Conservation (phyloP, 2,329 filamentous ascomycete species). For the Alternaria hordeiaustralica region DNA sequence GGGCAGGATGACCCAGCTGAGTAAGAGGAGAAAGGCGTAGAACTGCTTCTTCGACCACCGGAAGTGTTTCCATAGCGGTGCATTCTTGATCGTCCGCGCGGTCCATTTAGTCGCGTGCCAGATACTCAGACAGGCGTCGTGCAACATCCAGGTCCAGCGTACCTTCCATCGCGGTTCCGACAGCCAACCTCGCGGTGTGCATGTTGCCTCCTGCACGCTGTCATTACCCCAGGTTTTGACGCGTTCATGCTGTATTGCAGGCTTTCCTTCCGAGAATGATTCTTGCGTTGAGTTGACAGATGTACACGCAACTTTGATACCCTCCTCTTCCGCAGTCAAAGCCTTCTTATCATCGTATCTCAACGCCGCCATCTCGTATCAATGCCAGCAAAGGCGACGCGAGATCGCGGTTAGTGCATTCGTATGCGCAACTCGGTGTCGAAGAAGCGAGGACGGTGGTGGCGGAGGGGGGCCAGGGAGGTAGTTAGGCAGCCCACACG, state of each 20-base stretch:
- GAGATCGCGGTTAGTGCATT: neutral
- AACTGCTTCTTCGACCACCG: conserved; percentile 16
- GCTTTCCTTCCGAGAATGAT: neutral
- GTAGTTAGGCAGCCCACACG: neutral
- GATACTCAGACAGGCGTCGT: neutral
- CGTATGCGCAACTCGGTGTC: conserved; percentile 1
- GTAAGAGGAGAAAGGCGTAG: conserved; percentile 15
- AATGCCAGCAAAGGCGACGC: neutral
- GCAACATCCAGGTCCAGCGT: conserved; percentile 2
- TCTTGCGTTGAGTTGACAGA: neutral
- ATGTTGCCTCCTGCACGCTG: neutral
- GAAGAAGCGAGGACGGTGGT: neutral
- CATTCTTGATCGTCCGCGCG: neutral
- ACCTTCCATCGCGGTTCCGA: neutral
- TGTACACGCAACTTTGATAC: neutral
- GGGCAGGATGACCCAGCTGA: conserved; percentile 13
- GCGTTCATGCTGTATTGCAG: neutral
- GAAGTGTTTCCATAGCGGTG: conserved; percentile 1
- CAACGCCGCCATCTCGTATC: neutral
- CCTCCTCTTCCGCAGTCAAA: neutral
- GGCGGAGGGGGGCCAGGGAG: neutral
- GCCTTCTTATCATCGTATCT: neutral
- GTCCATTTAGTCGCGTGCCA: neutral
- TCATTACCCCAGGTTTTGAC: conserved; percentile 13
- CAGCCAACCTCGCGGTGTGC: neutral